A percentile compares a stretch with the other conserved stretches of the same genome.
phyloP scores from a whole-genome alignment of 2,329 filamentous ascomycete genomes.

The Penicillium sp. region DNA sequence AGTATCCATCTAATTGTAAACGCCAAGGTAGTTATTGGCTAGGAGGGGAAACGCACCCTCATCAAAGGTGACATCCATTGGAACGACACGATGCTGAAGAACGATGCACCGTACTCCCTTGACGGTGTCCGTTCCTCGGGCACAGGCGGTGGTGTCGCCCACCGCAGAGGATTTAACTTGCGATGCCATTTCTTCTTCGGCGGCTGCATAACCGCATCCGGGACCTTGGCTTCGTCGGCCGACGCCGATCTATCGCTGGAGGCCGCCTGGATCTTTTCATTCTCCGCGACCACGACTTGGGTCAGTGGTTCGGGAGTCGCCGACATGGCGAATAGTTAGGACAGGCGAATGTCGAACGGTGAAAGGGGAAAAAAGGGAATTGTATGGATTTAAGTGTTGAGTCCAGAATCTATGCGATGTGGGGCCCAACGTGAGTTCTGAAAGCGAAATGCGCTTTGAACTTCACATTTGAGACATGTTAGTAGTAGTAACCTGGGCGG shows the following conservation, averaged over 20 bases:
- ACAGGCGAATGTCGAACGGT: background rate
- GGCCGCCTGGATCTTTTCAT: slow-evolving; percentile 17
- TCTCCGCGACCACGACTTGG: slow-evolving; percentile 14
- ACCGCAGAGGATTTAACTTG: slow-evolving; percentile 44
- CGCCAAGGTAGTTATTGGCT: slow-evolving; percentile 3
- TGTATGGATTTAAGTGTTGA: slow-evolving; percentile 1
- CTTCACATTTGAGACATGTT: background rate
- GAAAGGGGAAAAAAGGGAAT: background rate
- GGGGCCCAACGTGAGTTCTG: slow-evolving; percentile 3
- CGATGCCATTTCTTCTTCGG: slow-evolving; percentile 35
- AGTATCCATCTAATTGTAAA: slow-evolving; percentile 7
- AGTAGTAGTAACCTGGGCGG: background rate
- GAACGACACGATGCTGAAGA: slow-evolving; percentile 73
- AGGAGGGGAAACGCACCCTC: slow-evolving; percentile 51
- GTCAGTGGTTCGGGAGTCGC: slow-evolving; percentile 14
- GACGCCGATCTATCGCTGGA: slow-evolving; percentile 13
- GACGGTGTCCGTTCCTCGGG: slow-evolving; percentile 54
- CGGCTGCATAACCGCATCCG: slow-evolving; percentile 4
- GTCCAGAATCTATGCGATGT: slow-evolving; percentile 1
- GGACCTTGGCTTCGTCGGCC: slow-evolving; percentile 13
- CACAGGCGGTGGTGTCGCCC: slow-evolving; percentile 51
- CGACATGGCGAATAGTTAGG: slow-evolving; percentile 9
- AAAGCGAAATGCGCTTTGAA: slow-evolving; percentile 1
- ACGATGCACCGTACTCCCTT: slow-evolving; percentile 66
- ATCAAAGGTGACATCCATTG: slow-evolving; percentile 90